A percentile compares a stretch with the other conserved stretches of the same genome.
Evolutionary conservation across 1,284 basidiomycete genomes (phyloP).

Genomic region (Apiotrichum laibachii): DNA sequence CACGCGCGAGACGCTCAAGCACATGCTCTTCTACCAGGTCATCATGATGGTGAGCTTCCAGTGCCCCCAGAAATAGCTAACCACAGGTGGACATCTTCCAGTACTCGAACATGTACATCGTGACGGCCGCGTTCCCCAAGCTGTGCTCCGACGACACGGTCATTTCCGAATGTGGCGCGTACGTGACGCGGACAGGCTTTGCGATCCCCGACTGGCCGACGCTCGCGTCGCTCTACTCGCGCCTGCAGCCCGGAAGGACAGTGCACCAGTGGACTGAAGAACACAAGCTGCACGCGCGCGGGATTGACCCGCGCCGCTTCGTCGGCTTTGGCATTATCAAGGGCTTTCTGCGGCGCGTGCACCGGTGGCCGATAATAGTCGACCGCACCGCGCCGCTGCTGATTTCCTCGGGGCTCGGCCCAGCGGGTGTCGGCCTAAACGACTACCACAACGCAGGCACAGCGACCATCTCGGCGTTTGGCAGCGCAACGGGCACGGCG

Average conservation of each 20-base stretch:
- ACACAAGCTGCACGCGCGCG: slow-evolving; percentile 66
- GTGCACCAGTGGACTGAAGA: slow-evolving; percentile 86
- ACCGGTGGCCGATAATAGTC: slow-evolving; percentile 75
- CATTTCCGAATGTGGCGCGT: slow-evolving; percentile 80
- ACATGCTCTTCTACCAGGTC: slow-evolving; percentile 95
- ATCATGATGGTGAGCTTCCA: slow-evolving; percentile 65
- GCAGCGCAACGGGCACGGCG: slow-evolving; percentile 1
- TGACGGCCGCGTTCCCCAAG: slow-evolving; percentile 78
- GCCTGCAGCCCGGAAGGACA: slow-evolving; percentile 78
- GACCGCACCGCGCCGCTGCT: slow-evolving; percentile 23
- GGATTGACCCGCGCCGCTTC: slow-evolving; percentile 88
- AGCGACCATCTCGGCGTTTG: neutral
- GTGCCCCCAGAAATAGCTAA: neutral
- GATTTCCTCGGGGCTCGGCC: slow-evolving; percentile 5
- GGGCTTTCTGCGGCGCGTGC: slow-evolving; percentile 87
- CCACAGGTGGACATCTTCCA: slow-evolving; percentile 86
- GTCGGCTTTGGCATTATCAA: slow-evolving; percentile 99
- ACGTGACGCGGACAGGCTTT: slow-evolving; percentile 69
- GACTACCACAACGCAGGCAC: neutral
- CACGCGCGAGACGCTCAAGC: slow-evolving; percentile 82
- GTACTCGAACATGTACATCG: slow-evolving; percentile 95
- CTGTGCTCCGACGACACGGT: slow-evolving; percentile 78
- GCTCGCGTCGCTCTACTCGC: slow-evolving; percentile 78
- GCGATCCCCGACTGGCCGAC: slow-evolving; percentile 69
- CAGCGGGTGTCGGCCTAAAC: neutral